These are phyloP conservation scores for Synchytrium microbalum DNA, from an alignment of 371 early-diverging fungal species.

Conservation along the genomic window DNA sequence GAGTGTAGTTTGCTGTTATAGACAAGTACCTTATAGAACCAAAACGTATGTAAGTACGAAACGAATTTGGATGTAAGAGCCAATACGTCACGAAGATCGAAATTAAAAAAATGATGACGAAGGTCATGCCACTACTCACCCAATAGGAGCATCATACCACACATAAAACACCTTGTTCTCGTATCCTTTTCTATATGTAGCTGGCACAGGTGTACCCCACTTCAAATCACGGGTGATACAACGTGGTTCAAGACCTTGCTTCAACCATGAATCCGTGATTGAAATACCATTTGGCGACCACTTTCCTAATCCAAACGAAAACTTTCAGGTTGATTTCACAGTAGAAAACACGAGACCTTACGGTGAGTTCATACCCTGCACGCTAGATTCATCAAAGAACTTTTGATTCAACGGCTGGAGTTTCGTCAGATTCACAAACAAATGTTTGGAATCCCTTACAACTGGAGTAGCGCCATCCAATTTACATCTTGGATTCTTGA, in stretches of 20 bases:
- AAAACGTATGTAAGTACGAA: neutral
- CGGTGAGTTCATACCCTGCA: constrained; percentile 20
- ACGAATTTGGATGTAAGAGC: neutral
- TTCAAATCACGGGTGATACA: constrained; percentile 99
- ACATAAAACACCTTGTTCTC: constrained; percentile 99
- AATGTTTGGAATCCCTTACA: constrained; percentile 79
- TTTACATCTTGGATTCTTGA: constrained; percentile 94
- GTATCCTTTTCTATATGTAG: constrained; percentile 43
- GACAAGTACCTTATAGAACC: constrained; percentile 62
- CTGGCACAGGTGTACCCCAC: constrained; percentile 99
- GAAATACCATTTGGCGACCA: constrained; percentile 91
- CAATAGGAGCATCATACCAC: constrained; percentile 99
- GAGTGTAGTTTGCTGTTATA: constrained; percentile 91
- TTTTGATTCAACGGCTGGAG: constrained; percentile 68
- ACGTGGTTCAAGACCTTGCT: constrained; percentile 91
- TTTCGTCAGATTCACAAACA: constrained; percentile 85
- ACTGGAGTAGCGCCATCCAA: constrained; percentile 78
- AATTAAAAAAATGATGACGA: constrained; percentile 5
- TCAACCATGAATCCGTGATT: constrained; percentile 95
- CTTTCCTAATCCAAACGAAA: constrained; percentile 36
- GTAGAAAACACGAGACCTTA: neutral
- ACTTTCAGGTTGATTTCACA: neutral
- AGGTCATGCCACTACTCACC: constrained; percentile 43
- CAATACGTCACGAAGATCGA: neutral
- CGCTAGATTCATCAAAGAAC: constrained; percentile 65